Percentiles rank a stretch among this genome's conserved stretches.
Conservation (phyloP, 2,329 filamentous ascomycete genomes). For the Fusarium ramigenum region DNA sequence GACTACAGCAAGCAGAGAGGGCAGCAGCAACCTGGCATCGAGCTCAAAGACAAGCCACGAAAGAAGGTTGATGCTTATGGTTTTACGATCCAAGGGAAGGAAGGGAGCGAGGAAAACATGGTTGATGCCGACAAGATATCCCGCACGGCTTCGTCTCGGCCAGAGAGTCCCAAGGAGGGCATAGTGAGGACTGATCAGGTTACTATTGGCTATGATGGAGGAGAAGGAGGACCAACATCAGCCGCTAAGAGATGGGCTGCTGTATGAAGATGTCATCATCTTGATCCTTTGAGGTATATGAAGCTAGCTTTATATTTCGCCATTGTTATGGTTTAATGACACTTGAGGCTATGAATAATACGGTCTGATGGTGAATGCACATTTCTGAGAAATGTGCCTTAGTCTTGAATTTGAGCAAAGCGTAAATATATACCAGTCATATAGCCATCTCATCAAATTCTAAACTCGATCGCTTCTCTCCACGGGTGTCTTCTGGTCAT, state of each 20-base stretch:
- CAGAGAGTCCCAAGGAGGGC: neutral
- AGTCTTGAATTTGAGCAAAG: neutral
- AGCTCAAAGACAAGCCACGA: neutral
- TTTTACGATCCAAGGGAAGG: neutral
- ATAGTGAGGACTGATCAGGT: neutral
- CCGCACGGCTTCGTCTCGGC: neutral
- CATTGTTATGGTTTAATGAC: neutral
- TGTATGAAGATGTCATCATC: neutral
- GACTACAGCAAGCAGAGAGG: neutral
- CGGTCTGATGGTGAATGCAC: neutral
- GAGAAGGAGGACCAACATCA: neutral
- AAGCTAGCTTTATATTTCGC: neutral
- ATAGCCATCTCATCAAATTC: neutral
- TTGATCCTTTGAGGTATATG: neutral
- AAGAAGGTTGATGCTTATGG: neutral
- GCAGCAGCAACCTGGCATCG: neutral
- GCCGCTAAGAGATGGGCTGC: neutral
- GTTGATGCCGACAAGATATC: neutral
- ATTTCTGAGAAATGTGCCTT: neutral
- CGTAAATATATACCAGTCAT: fast-evolving
- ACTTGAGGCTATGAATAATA: neutral
- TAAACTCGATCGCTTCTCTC: neutral
- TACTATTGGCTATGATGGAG: neutral
- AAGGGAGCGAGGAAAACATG: neutral
- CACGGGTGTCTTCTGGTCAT: neutral